A percentile compares a stretch with the other conserved stretches of the same genome.
Evolutionary conservation across 1,139 yeast genomes (phyloP).

Genomic region (Blastobotrys buckinghamii): DNA sequence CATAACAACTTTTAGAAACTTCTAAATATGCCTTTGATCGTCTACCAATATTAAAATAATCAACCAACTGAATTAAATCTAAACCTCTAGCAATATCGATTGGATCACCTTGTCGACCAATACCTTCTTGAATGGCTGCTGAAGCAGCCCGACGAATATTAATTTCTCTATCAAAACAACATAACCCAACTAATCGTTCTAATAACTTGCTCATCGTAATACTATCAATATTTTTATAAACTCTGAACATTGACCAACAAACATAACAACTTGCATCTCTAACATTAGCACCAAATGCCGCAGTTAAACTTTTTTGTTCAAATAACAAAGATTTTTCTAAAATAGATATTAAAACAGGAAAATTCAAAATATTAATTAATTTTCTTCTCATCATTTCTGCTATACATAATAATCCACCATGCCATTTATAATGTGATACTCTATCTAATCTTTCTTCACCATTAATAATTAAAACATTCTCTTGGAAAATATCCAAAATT

Average conservation of each 20-base stretch:
- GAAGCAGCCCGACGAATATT: constrained; percentile 74
- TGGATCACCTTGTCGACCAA: constrained; percentile 55
- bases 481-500: constrained; percentile 30
- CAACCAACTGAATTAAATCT: constrained; percentile 53
- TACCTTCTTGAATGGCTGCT: constrained; percentile 80
- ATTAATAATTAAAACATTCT: constrained; percentile 15
- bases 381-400: constrained; percentile 41
- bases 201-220: constrained; percentile 23
- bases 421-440: constrained; percentile 38
- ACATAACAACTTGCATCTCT: constrained; percentile 84
- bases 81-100: constrained; percentile 35
- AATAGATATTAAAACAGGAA: constrained; percentile 30
- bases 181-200: constrained; percentile 41
- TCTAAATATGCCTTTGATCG: constrained; percentile 35
- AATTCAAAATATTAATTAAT: constrained; percentile 19
- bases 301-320: constrained; percentile 46
- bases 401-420: constrained; percentile 40
- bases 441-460: constrained; percentile 16
- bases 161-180: constrained; percentile 68
- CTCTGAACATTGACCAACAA: constrained; percentile 54
- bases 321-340: constrained; percentile 43
- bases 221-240: constrained; percentile 33
- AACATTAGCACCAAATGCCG: constrained; percentile 57
- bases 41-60: constrained; percentile 42
- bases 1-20: constrained; percentile 32